Base-by-base conservation (phyloP, 1,284 basidiomycete species). In the Ganoderma multipileum region DNA sequence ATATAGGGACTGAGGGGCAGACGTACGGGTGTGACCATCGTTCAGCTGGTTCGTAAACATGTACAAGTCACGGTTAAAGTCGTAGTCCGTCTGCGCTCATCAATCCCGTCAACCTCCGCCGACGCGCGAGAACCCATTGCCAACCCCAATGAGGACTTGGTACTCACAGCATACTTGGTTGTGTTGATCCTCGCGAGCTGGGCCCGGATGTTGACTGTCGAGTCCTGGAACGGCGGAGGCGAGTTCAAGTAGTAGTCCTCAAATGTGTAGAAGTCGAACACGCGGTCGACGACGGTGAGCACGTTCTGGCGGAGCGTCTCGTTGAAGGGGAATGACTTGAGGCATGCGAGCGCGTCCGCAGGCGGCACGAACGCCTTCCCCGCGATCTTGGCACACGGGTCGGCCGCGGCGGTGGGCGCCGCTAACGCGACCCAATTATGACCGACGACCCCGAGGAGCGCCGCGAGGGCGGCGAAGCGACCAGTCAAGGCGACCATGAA, bases 231-330 rank as follows among this genome's bases (percentile, higher is more conserved):
- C 4, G 88, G 88, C 33, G 86, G 80, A 1, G 87, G 88, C 4
- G 88, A 88, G 36, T 86, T 79, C 67, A 88, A 76, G 74, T 90
- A 89, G 72, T 83, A 90, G 63, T 88, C 84, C 74, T 90, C 89
- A 72, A 89, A 90, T 0, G 89, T 89, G 78, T 82, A 90, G 73
- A 91, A 90, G 76, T 90, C 84, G 69, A 90, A 87, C 50, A 90
- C 87, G 39, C 86, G 80, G 14, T 83, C 83, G 67, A 89, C 80
- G 69, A 83, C 85, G 14, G 80, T 82, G 61, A 89, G 72, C 47
- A 89, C 86, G 76, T 90, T 90, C 76, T 89, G 84, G 30, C 86
- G 83, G 26, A 90, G 79, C 9, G 86, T 89, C 76, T 89, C 87
- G 73, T 89, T 88, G 81, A 90, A 90, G 0, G 88, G 86, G 76